Evolutionary conservation across 1,284 basidiomycete genomes (phyloP), one percentile per base, ranked within the genome.

Genomic region (Boletus sp.): DNA sequence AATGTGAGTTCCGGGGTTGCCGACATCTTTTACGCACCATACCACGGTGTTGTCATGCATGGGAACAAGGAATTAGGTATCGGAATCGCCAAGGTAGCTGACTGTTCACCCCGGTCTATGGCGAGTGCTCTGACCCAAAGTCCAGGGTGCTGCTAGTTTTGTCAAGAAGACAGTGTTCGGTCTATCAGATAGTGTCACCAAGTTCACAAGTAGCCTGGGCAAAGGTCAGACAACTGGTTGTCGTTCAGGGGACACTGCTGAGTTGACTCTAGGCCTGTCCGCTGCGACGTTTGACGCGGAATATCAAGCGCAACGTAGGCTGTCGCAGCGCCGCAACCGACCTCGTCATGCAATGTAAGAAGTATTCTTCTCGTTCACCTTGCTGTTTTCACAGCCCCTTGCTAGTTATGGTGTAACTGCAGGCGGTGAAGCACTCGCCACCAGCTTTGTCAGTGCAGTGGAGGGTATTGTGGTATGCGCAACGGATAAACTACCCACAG

Each of bases 111-210:
- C 51, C 53, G 18, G 36, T 39, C 20, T 50, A 50, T 35, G 39
- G 7, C 16, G 37, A 36, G 20, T 31, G 20, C 51, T 27, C 59
- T 67, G 12, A 75, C 43, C 4, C 24, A 41, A 56, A 36, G 46
- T 11, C 2, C 71, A 94, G 87, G 95, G 97, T 41, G 97, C 97
- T 0, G 96, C 97, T 11, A 98, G 94, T 72, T 96, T 99, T 68
- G 92, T 98, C 54, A 98, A 98, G 80, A 99, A 99, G 79, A 98
- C 96, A 0, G 92, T 98, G 13, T 99, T 98, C 68, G 97, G 97
- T 36, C 76, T 99, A 52, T 92, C 92, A 41, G 96, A 99, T 72
- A 96, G 92, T 70, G 83, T 99, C 73, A 96, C 96, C 29, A 99
- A 98, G 76, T 90, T 99, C 67, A 99, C 97, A 0, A 93, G 95